Base-by-base conservation (phyloP, 805 yeast species). In the Cyberlindnera japonica region DNA sequence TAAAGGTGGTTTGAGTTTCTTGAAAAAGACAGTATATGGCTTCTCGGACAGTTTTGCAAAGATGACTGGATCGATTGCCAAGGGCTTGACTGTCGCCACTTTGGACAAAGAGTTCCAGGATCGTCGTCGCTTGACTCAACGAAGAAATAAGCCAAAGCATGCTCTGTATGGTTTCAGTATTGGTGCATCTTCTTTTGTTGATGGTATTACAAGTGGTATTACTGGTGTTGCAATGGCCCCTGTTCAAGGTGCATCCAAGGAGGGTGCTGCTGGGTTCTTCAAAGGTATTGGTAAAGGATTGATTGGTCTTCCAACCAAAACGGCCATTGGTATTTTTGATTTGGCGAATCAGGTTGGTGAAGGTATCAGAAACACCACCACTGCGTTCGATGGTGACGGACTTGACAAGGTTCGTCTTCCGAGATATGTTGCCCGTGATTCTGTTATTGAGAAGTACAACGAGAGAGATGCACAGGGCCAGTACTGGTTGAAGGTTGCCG, bases 261-360 rank as follows among this genome's bases (percentile, higher is more conserved):
- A 82, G 27, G 99, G 99, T 5, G 79, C 98, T 0, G 68, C 80
- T 3, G 99, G 99, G 0, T 91, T 93, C 59, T 78, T 93, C 65
- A 87, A 81, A 57, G 99, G 99, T 2, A 57, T 93, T 4, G 99
- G 99, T 4, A 85, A 82, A 54, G 99, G 99, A 11, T 57, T 95
- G n/a, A 77, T 93, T 41, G 99, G 99, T 0, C 65, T 95, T 22
- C 99, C 99, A 0, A 90, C 99, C 0, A 93, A 93, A 67, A 87
- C 98, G 0, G 96, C 96, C 0, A 89, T 91, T 51, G 99, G 99
- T 11, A 59, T 93, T 18, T 81, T 93, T 50, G 99, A 93, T 58
- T 69, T 95, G 47, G 96, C 98, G 1, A 83, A 85, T 39, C 91
- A 87, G 61, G 81, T 93, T 26, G 81, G 95, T 64, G 97, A 90